These are phyloP conservation scores for Saturnispora sanitii DNA, from an alignment of 805 yeast genomes.

Conservation along the genomic window DNA sequence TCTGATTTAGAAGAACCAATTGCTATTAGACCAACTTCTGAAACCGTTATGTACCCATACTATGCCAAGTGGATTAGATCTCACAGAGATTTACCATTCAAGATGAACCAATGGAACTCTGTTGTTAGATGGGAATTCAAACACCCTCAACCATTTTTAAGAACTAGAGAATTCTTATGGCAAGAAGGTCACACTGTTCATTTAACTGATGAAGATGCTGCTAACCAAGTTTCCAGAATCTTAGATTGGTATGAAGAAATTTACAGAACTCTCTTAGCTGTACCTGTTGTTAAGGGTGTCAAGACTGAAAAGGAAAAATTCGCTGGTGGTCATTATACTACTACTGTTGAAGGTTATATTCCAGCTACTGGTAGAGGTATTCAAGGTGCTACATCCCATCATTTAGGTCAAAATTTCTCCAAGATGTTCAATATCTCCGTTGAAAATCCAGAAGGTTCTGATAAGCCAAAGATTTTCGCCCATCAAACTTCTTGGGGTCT, in stretches of 20 bases:
- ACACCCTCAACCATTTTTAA: constrained; percentile 97
- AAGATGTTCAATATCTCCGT: constrained; percentile 95
- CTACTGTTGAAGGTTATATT: constrained; percentile 93
- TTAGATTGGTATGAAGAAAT: constrained; percentile 77
- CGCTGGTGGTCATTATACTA: constrained; percentile 95
- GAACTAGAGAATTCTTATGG: constrained; percentile 99
- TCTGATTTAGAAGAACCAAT: constrained; percentile 96
- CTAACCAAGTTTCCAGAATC: constrained; percentile 74
- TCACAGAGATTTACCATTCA: constrained; percentile 93
- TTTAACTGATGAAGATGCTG: constrained; percentile 72
- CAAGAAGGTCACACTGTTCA: constrained; percentile 99
- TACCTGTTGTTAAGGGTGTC: constrained; percentile 89
- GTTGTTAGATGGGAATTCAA: constrained; percentile 99
- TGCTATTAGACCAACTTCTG: constrained; percentile 98
- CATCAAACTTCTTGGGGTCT: constrained; percentile 99
- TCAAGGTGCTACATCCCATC: constrained; percentile 98
- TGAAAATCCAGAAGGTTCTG: constrained; percentile 87
- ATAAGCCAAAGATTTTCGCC: constrained; percentile 76
- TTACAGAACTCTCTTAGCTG: constrained; percentile 89
- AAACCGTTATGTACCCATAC: constrained; percentile 99
- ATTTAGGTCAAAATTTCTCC: constrained; percentile 95
- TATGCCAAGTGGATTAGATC: constrained; percentile 98
- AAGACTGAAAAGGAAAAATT: constrained; percentile 97
- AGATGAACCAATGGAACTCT: constrained; percentile 97
- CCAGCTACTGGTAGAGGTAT: constrained; percentile 99